Base-by-base conservation (phyloP, 345 rosid genomes). In the Eucalyptus cloeziana region DNA sequence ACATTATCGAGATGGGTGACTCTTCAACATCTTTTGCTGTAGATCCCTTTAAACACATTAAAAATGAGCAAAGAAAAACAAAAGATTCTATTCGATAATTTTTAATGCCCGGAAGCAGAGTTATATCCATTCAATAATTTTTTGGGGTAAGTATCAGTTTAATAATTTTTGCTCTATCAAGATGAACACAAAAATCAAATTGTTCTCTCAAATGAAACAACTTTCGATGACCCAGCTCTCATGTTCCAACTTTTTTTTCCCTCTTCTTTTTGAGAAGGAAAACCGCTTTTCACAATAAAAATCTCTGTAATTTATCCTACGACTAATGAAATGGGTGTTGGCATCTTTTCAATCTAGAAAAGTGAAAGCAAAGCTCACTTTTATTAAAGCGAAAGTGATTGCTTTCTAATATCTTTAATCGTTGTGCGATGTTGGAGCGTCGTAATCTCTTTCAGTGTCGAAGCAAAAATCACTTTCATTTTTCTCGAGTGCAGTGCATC, bases 391-490 rank as follows among this genome's bases (percentile, higher is more conserved):
- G 3, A 58, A 58, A 24, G 64, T 10, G n/a, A 25, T 58, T 58
- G 27, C 64, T 58, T 58, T n/a, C n/a, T n/a, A n/a, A n/a, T n/a
- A n/a, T n/a, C n/a, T n/a, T n/a, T n/a, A n/a, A n/a, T 25, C n/a
- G n/a, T 11, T 6, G 14, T 25, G 1, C 1, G 30, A 1, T 0
- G 7, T 25, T 58, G 14, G 64, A 25, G 7, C 10, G n/a, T 24
- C 14, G 64, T 58, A n/a, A 56, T 24, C n/a, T 25, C 13, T 24
- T 7, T 22, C 64, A 9, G 24, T 58, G 24, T 58, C 10, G 62
- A 56, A 56, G 30, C 62, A 56, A 56, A 56, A 56, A 24, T 56
- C 62, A 56, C 27, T 25, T 24, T 9, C 64, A 25, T 25, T 25
- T 12, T 58, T 25, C 13, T 58, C 30, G 13, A 58, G 62, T 10